These are phyloP conservation scores for Escovopsis weberi DNA, from an alignment of 2,329 filamentous ascomycete genomes.

Conservation along the genomic window DNA sequence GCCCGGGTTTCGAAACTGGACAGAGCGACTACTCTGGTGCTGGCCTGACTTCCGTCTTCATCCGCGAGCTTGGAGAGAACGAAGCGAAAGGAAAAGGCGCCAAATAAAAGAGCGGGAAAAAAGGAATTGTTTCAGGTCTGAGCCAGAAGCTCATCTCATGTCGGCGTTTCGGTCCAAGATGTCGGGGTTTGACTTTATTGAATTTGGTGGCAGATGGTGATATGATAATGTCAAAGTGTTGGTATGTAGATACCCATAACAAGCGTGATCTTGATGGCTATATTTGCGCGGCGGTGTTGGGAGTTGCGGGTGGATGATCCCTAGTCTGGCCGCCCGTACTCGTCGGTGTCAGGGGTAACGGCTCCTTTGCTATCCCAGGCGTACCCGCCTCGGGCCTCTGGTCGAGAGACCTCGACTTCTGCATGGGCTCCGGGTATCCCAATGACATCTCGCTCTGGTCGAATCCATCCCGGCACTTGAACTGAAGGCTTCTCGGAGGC, in stretches of 20 bases:
- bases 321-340: background rate
- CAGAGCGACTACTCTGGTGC: conserved; percentile 63
- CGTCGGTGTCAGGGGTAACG: background rate
- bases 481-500: conserved; percentile 7
- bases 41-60: conserved; percentile 61
- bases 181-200: conserved; percentile 9
- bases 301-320: background rate
- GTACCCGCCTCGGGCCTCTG: background rate
- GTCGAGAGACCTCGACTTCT: background rate
- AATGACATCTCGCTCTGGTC: conserved; percentile 9
- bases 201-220: conserved; percentile 10
- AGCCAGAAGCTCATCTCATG: conserved; percentile 10
- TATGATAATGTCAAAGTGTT: conserved; percentile 6
- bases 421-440: conserved; percentile 8
- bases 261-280: conserved; percentile 7
- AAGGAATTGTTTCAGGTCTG: background rate
- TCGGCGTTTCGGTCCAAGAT: conserved; percentile 17
- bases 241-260: conserved; percentile 20
- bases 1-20: conserved; percentile 77
- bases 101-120: conserved; percentile 32
- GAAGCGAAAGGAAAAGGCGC: conserved; percentile 77
- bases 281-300: background rate
- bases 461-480: conserved; percentile 19
- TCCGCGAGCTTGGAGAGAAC: conserved; percentile 71
- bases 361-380: too few species aligned